Conservation (phyloP, 202 grass and related monocot species). For the Brachypodium distachyon region DNA sequence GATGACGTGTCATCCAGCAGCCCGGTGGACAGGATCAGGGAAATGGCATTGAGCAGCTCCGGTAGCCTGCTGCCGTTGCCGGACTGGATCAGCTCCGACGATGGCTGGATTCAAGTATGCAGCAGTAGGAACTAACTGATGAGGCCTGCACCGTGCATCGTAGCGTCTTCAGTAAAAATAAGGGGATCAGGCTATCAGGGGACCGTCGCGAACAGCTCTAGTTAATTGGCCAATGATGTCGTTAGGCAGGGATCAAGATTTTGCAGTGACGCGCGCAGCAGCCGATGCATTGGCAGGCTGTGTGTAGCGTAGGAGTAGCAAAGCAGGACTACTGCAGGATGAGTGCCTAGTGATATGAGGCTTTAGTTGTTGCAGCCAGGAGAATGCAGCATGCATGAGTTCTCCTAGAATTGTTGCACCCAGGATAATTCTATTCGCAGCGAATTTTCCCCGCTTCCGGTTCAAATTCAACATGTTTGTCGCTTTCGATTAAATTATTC, state of each 20-base stretch:
- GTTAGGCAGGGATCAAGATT: background rate
- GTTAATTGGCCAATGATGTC: too few relatives aligned
- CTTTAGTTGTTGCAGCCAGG: too few relatives aligned
- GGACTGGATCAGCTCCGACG: background rate
- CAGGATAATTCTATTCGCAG: too few relatives aligned
- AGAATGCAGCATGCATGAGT: too few relatives aligned
- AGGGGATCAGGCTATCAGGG: background rate
- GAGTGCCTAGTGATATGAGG: too few relatives aligned
- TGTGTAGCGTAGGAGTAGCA: background rate
- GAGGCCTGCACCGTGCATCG: background rate
- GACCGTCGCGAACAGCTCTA: background rate
- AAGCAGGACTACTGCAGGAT: too few relatives aligned
- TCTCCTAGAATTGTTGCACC: too few relatives aligned
- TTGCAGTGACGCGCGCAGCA: background rate
- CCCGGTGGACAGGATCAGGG: background rate
- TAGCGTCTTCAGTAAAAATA: background rate
- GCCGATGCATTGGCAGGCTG: background rate
- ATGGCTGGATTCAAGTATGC: background rate
- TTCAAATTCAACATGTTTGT: too few relatives aligned
- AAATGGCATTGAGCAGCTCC: background rate
- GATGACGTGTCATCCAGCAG: background rate
- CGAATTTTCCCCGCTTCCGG: too few relatives aligned
- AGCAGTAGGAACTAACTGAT: background rate
- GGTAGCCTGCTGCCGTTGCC: background rate
- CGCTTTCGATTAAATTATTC: too few relatives aligned